Evolutionary conservation across 2,329 filamentous ascomycete species (phyloP).

Genomic region (Claviceps humidiphila): DNA sequence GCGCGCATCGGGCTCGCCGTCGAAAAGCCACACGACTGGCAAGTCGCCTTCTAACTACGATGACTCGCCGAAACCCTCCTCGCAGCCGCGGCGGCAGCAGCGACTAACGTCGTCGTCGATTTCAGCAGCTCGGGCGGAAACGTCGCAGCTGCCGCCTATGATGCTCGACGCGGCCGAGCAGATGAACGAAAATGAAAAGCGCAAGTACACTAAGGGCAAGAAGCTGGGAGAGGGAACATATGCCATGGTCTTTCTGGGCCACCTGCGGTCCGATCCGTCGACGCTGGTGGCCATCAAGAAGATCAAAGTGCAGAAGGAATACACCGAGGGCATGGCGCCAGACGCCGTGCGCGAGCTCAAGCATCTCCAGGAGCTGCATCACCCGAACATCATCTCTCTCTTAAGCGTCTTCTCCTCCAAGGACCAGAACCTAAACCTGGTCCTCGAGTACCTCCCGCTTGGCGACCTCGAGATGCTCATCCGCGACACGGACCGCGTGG

Average conservation of each 20-base stretch:
- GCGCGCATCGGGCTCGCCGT: constrained; percentile 28
- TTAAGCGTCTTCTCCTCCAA: constrained; percentile 91
- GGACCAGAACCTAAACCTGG: constrained; percentile 90
- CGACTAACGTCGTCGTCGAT: background rate
- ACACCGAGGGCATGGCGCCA: constrained; percentile 81
- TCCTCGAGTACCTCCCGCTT: constrained; percentile 85
- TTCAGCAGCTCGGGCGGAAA: constrained; percentile 12
- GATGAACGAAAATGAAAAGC: constrained; percentile 68
- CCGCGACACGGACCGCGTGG: constrained; percentile 63
- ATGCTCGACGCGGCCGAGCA: constrained; percentile 58
- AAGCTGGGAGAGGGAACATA: constrained; percentile 96
- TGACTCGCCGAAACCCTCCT: constrained; percentile 28
- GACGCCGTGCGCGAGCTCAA: constrained; percentile 94
- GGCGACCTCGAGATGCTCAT: constrained; percentile 93
- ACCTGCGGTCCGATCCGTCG: constrained; percentile 58
- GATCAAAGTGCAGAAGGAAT: constrained; percentile 77
- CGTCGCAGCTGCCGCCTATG: constrained; percentile 18
- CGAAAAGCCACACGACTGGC: constrained; percentile 26
- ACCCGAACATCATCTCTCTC: constrained; percentile 90
- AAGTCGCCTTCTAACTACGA: constrained; percentile 26
- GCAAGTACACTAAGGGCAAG: constrained; percentile 84
- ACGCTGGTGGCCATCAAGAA: constrained; percentile 84
- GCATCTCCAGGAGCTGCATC: constrained; percentile 82
- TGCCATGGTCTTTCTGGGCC: constrained; percentile 84
- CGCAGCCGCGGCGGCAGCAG: background rate